These are phyloP conservation scores for Athelia sp. DNA, from an alignment of 1,284 basidiomycete species.

Conservation along the genomic window DNA sequence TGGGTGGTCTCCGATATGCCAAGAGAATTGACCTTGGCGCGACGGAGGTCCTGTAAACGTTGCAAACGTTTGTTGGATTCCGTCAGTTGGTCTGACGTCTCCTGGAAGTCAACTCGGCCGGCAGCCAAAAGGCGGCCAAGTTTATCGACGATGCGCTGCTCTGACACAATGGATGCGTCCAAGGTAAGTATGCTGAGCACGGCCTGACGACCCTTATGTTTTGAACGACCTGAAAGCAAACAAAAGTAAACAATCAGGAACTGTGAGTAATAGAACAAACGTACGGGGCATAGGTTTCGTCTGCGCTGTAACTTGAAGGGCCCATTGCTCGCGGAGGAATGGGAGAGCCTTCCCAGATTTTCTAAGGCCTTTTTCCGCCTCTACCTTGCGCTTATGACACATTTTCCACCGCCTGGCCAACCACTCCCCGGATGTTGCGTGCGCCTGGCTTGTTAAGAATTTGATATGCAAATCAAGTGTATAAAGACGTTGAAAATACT, in stretches of 20 bases:
- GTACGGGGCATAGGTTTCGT: slow-evolving; percentile 13
- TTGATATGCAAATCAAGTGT: slow-evolving; percentile 19
- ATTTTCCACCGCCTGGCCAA: slow-evolving; percentile 6
- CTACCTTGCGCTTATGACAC: slow-evolving; percentile 2
- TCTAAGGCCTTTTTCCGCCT: slow-evolving; percentile 4
- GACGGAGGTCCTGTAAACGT: not conserved
- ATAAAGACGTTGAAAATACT: slow-evolving; percentile 18
- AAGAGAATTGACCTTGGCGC: not conserved
- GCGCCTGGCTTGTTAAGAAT: slow-evolving; percentile 6
- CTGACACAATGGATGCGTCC: no score
- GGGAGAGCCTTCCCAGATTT: not conserved
- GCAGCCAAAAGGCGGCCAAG: no score
- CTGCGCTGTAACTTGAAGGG: slow-evolving; percentile 11
- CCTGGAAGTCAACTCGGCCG: no score
- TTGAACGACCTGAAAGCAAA: no score
- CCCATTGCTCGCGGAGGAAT: slow-evolving; percentile 12
- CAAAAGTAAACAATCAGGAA: no score
- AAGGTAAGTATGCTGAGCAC: no score
- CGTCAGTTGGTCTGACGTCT: no score
- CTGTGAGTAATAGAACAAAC: not conserved
- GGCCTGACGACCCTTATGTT: no score
- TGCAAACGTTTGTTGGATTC: no score
- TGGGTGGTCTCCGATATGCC: not conserved
- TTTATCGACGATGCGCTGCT: no score
- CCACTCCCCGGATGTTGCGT: slow-evolving; percentile 11